Conservation (phyloP, 2,329 filamentous ascomycete species). For the Fonsecaea nubica region DNA sequence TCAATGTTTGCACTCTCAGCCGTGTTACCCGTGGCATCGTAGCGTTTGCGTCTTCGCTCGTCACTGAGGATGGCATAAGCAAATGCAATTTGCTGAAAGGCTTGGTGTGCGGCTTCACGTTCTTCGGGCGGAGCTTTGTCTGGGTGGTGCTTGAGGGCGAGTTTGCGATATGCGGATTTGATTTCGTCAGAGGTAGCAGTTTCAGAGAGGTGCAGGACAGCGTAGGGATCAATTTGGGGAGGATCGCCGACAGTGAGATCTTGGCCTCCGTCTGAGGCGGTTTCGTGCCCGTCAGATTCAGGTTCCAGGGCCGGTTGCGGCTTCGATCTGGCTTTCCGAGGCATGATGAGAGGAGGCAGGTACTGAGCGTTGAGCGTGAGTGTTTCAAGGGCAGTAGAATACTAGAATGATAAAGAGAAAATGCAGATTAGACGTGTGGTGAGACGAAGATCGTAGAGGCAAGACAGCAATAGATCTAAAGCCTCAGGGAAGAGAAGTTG, state of each 20-base stretch:
- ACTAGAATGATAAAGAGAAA: neutral
- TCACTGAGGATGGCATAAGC: constrained; percentile 94
- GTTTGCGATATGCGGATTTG: constrained; percentile 84
- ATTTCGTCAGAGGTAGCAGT: constrained; percentile 78
- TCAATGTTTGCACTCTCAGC: constrained; percentile 77
- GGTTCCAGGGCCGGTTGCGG: constrained; percentile 16
- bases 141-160: constrained; percentile 81
- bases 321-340: constrained; percentile 33
- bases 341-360: constrained; percentile 26
- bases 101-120: constrained; percentile 75
- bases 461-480: neutral
- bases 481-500: neutral
- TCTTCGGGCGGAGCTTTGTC: constrained; percentile 77
- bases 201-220: constrained; percentile 73
- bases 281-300: constrained; percentile 2
- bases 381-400: neutral
- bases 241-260: constrained; percentile 64
- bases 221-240: constrained; percentile 78
- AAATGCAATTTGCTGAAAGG: constrained; percentile 90
- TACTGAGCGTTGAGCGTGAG: neutral
- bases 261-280: constrained; percentile 45
- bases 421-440: neutral
- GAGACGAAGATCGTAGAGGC: neutral
- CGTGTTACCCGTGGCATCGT: constrained; percentile 89
- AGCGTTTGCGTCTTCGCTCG: constrained; percentile 77